These are phyloP conservation scores for Aspergillus awamori DNA, from an alignment of 2,329 filamentous ascomycete species.

Conservation along the genomic window DNA sequence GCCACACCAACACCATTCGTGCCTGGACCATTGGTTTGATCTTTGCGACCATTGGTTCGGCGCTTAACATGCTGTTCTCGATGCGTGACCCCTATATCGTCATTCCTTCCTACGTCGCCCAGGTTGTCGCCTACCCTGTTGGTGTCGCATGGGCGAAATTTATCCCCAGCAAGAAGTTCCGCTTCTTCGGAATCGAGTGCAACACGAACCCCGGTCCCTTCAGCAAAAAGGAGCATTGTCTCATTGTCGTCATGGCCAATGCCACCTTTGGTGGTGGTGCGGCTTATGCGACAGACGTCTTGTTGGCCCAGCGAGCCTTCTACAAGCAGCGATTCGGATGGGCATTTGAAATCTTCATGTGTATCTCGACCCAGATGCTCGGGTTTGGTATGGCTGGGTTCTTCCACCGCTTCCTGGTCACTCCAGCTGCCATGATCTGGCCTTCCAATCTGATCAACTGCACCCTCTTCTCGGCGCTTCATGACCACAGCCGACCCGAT, in stretches of 20 bases:
- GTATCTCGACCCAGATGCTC: slow-evolving; percentile 68
- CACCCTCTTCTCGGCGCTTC: slow-evolving; percentile 72
- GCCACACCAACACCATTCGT: slow-evolving; percentile 66
- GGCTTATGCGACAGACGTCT: slow-evolving; percentile 74
- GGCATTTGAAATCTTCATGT: slow-evolving; percentile 66
- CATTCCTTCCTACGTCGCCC: slow-evolving; percentile 64
- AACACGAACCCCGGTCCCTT: slow-evolving; percentile 50
- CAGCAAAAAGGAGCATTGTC: slow-evolving; percentile 52
- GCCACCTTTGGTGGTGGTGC: slow-evolving; percentile 63
- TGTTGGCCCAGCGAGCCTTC: slow-evolving; percentile 71
- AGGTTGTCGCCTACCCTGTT: slow-evolving; percentile 63
- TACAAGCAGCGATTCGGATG: slow-evolving; percentile 72
- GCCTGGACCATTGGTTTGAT: slow-evolving; percentile 66
- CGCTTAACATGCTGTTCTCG: slow-evolving; percentile 62
- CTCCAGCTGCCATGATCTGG: slow-evolving; percentile 71
- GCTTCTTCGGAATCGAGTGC: slow-evolving; percentile 41
- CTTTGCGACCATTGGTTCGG: slow-evolving; percentile 64
- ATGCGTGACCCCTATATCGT: slow-evolving; percentile 61
- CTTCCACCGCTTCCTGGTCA: slow-evolving; percentile 63
- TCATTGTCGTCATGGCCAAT: slow-evolving; percentile 60
- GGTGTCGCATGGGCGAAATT: slow-evolving; percentile 44
- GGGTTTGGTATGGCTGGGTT: slow-evolving; percentile 72
- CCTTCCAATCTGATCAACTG: slow-evolving; percentile 68
- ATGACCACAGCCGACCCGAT: slow-evolving; percentile 62
- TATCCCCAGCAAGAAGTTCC: slow-evolving; percentile 42